Evolutionary conservation across 805 yeast species (phyloP).

Genomic region (Middelhovenomyces tepae): DNA sequence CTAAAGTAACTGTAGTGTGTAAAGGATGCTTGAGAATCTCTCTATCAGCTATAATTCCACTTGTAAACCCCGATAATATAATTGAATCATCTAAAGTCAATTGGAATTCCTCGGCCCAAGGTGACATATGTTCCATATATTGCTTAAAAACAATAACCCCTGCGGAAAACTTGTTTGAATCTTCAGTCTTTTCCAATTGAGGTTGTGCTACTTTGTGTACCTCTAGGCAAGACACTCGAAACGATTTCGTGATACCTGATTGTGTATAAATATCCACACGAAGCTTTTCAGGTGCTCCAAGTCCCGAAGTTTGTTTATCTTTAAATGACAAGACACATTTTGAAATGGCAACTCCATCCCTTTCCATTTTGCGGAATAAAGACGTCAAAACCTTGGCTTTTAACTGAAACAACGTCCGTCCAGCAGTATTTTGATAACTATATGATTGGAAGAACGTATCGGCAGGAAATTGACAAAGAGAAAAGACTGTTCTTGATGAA

Average conservation of each 20-base stretch:
- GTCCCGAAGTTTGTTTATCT: constrained; percentile 5
- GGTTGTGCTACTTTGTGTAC: constrained; percentile 6
- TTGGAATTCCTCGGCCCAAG: constrained; percentile 15
- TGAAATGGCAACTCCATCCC: constrained; percentile 10
- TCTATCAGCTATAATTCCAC: constrained; percentile 8
- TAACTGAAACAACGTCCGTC: constrained; percentile 11
- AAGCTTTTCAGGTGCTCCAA: constrained; percentile 6
- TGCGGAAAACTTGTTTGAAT: constrained; percentile 9
- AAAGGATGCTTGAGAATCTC: constrained; percentile 16
- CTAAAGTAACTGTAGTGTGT: constrained; percentile 11
- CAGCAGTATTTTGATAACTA: constrained; percentile 3
- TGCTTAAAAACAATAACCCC: constrained; percentile 10
- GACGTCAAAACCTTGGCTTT: constrained; percentile 15
- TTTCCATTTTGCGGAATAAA: constrained; percentile 16
- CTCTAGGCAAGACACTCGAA: constrained; percentile 13
- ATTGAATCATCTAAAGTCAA: constrained; percentile 9
- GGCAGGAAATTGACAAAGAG: constrained; percentile 8
- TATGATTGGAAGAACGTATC: constrained; percentile 10
- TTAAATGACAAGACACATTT: constrained; percentile 7
- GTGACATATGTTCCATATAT: constrained; percentile 14
- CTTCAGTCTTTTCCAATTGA: constrained; percentile 5
- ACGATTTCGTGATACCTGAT: constrained; percentile 14
- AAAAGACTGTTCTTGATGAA: constrained; percentile 16
- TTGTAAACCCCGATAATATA: constrained; percentile 11
- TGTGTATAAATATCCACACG: constrained; percentile 10